Evolutionary conservation across 108 stramenopile species (phyloP), one percentile per base, ranked within the genome.

Genomic region (Stephanodiscus minutulus): DNA sequence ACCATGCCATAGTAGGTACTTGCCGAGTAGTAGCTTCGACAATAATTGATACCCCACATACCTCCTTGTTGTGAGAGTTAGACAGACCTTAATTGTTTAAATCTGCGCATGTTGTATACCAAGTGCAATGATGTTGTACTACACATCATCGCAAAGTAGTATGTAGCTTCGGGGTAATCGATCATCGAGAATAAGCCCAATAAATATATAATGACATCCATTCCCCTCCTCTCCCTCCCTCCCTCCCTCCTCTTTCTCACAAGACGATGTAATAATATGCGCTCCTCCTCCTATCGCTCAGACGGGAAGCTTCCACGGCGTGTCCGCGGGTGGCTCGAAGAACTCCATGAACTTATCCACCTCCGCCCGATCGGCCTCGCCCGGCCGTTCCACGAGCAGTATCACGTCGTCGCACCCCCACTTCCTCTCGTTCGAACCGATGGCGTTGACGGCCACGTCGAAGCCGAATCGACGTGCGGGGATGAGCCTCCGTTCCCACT

Each of bases 331-430:
- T 21, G 92, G 92, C 44, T 93, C 87, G 64, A 93, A 93, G 44
- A 93, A 93, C n/a, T 89, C 83, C 73, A 93, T 52, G 55, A 89
- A 90, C 33, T 80, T 66, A 46, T 93, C 79, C 25, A 86, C 85
- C 41, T 77, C 68, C 12, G 36, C 74, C 1, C 56, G 35, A 63
- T 86, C 78, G 11, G 88, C 82, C 76, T 93, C 92, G 3, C 79
- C 82, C 20, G 92, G 90, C 44, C 90, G 83, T 76, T 91, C 89
- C 60, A 94, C 70, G 79, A 88, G 74, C 48, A 95, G 47, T 43
- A 95, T 77, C 52, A 95, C 93, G 73, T 89, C 86, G 41, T 87
- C 65, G 71, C 93, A 95, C 39, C 83, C 78, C 88, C 88, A 95
- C 63, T 91, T 92, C 11, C 74, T 66, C 37, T 92, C 88, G 73